These are phyloP conservation scores for Fraxinus americana DNA, from an alignment of 257 asterid genomes.

Conservation along the genomic window DNA sequence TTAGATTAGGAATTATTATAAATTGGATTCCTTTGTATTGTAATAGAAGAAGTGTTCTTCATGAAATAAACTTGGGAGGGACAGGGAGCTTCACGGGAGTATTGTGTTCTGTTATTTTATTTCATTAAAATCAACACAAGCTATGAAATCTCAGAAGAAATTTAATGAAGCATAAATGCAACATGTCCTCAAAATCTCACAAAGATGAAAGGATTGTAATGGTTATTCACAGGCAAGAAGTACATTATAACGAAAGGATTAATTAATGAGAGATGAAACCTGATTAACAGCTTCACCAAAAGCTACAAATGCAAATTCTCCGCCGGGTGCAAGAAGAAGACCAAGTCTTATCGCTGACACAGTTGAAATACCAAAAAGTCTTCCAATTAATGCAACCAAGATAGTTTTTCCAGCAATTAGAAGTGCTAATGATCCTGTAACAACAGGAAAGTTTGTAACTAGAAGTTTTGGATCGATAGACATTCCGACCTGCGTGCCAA, in stretches of 20 bases:
- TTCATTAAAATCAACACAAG: too few species aligned
- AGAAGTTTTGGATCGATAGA: slow-evolving; percentile 98
- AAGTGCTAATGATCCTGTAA: slow-evolving; percentile 79
- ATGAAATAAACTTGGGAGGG: too few species aligned
- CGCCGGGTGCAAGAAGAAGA: slow-evolving; percentile 99
- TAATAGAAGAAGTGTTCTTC: too few species aligned
- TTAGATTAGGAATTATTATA: too few species aligned
- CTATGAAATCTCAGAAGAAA: not conserved
- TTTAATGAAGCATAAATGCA: not conserved
- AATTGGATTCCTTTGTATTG: too few species aligned
- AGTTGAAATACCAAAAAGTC: slow-evolving; percentile 80
- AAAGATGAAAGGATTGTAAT: not conserved
- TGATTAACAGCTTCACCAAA: slow-evolving; percentile 99
- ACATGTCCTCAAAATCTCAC: not conserved
- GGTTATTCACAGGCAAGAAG: slow-evolving; percentile 13
- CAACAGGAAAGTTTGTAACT: slow-evolving; percentile 86
- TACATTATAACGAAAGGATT: slow-evolving; percentile 23
- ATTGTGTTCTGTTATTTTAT: too few species aligned
- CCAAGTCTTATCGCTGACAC: slow-evolving; percentile 94
- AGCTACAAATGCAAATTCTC: slow-evolving; percentile 98
- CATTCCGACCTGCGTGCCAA: slow-evolving; percentile 90
- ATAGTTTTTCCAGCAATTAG: slow-evolving; percentile 86
- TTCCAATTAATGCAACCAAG: slow-evolving; percentile 86
- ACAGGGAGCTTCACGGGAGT: too few species aligned
- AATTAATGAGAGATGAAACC: slow-evolving; percentile 44